Evolutionary conservation across 805 yeast species (phyloP).

Genomic region (Saccharomycopsis olivae): DNA sequence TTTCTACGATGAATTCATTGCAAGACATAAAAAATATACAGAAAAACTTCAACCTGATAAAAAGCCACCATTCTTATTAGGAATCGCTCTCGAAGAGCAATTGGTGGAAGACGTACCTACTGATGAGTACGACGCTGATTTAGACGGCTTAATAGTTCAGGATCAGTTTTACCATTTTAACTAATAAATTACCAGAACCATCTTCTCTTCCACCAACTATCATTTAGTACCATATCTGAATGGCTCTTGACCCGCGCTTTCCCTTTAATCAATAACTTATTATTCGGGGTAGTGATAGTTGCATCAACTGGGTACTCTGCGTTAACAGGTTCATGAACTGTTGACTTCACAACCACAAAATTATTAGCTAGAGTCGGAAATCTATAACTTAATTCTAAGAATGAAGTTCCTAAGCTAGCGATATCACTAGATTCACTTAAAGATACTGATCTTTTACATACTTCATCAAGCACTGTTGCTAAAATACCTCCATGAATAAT

Average conservation of each 20-base stretch:
- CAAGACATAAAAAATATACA: slow-evolving; percentile 29
- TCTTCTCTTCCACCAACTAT: slow-evolving; percentile 1
- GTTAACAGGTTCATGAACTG: slow-evolving; percentile 23
- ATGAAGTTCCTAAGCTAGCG: slow-evolving; percentile 16
- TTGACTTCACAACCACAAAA: slow-evolving; percentile 56
- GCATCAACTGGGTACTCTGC: slow-evolving; percentile 37
- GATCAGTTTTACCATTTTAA: slow-evolving; percentile 20
- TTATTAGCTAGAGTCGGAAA: slow-evolving; percentile 73
- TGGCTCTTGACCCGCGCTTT: slow-evolving; percentile 7
- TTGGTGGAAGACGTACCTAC: slow-evolving; percentile 40
- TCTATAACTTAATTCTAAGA: slow-evolving; percentile 42
- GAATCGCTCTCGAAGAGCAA: slow-evolving; percentile 59
- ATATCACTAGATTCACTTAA: slow-evolving; percentile 22
- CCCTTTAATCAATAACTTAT: slow-evolving; percentile 48
- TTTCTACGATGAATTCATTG: slow-evolving; percentile 71
- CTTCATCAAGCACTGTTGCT: slow-evolving; percentile 72
- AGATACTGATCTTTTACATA: slow-evolving; percentile 44
- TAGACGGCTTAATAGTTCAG: slow-evolving; percentile 45
- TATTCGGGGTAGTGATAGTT: slow-evolving; percentile 40
- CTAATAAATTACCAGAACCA: not conserved
- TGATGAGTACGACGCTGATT: slow-evolving; percentile 52
- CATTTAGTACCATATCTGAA: not conserved
- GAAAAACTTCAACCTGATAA: slow-evolving; percentile 11
- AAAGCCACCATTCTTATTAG: slow-evolving; percentile 38
- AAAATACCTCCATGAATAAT: slow-evolving; percentile 83